phyloP scores from a whole-genome alignment of 495 filamentous ascomycete species.

The Podospora conica region DNA sequence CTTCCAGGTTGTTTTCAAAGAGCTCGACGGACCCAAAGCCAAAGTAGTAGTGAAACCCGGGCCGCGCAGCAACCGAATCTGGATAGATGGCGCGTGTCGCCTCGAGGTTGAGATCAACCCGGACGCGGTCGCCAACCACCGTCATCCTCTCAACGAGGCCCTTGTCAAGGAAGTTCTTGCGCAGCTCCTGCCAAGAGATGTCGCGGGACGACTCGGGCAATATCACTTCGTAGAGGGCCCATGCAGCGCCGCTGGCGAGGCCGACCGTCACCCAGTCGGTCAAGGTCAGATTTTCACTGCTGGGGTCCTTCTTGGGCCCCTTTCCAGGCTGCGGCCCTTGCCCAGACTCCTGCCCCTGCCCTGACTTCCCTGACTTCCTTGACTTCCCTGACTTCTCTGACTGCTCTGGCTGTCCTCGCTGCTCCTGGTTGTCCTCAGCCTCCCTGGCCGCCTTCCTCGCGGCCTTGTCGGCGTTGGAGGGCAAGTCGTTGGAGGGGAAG shows the following conservation, averaged over 20 bases:
- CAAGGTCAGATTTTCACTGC: neutral
- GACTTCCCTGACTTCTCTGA: too few relatives aligned
- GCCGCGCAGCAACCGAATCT: constrained; percentile 65
- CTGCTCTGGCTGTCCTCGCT: constrained; percentile 24
- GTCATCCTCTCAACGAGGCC: constrained; percentile 92
- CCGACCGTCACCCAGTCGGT: constrained; percentile 5
- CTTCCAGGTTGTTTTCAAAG: constrained; percentile 81
- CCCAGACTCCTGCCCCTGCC: constrained; percentile 14
- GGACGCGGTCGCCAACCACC: constrained; percentile 64
- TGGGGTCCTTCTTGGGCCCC: constrained; percentile 9
- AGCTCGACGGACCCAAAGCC: constrained; percentile 89
- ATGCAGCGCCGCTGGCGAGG: constrained; percentile 9
- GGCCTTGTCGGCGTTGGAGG: neutral
- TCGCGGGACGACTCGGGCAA: constrained; percentile 41
- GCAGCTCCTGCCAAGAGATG: constrained; percentile 97
- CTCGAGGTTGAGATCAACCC: constrained; percentile 78
- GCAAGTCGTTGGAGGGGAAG: constrained; percentile 8
- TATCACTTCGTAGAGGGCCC: constrained; percentile 20
- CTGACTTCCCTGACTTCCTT: too few relatives aligned
- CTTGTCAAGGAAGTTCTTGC: constrained; percentile 87
- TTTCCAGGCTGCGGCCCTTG: constrained; percentile 22
- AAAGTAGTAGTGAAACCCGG: constrained; percentile 83
- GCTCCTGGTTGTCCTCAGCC: constrained; percentile 9
- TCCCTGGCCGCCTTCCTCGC: constrained; percentile 18
- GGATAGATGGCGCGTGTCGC: constrained; percentile 72